Evolutionary conservation across 805 yeast species (phyloP).

Genomic region (Candida berthetii): DNA sequence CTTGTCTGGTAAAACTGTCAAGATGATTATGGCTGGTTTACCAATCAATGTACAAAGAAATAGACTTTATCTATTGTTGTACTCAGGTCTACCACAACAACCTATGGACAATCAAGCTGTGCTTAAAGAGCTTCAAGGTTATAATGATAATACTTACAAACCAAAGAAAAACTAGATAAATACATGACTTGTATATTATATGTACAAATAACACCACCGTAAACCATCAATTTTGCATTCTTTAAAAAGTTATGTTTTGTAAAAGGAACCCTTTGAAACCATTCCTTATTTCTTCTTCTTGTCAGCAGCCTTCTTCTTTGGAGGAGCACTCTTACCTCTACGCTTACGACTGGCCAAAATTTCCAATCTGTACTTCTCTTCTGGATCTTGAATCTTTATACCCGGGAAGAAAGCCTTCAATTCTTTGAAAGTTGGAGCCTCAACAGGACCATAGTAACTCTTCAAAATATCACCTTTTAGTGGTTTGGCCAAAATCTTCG

Average conservation of each 20-base stretch:
- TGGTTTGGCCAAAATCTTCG: slow-evolving; percentile 60
- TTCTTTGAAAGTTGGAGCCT: slow-evolving; percentile 58
- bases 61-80: slow-evolving; percentile 42
- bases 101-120: slow-evolving; percentile 21
- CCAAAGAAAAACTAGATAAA: too few species aligned
- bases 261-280: too few species aligned
- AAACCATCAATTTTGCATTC: too few species aligned
- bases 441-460: slow-evolving; percentile 69
- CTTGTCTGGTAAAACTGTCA: slow-evolving; percentile 32
- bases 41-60: slow-evolving; percentile 39
- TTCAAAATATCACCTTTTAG: slow-evolving; percentile 69
- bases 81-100: slow-evolving; percentile 43
- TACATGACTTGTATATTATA: neutral
- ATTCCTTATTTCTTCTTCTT: slow-evolving; percentile 25
- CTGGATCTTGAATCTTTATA: slow-evolving; percentile 52
- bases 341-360: slow-evolving; percentile 43
- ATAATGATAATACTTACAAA: neutral
- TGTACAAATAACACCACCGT: neutral
- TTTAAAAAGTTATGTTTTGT: too few species aligned
- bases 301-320: slow-evolving; percentile 51
- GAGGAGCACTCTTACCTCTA: slow-evolving; percentile 88
- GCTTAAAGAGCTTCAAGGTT: slow-evolving; percentile 12
- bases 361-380: slow-evolving; percentile 60
- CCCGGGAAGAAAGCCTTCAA: slow-evolving; percentile 46
- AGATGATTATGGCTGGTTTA: slow-evolving; percentile 36